Evolutionary conservation across 495 filamentous ascomycete species (phyloP).

Genomic region (Pseudevernia furfuracea): DNA sequence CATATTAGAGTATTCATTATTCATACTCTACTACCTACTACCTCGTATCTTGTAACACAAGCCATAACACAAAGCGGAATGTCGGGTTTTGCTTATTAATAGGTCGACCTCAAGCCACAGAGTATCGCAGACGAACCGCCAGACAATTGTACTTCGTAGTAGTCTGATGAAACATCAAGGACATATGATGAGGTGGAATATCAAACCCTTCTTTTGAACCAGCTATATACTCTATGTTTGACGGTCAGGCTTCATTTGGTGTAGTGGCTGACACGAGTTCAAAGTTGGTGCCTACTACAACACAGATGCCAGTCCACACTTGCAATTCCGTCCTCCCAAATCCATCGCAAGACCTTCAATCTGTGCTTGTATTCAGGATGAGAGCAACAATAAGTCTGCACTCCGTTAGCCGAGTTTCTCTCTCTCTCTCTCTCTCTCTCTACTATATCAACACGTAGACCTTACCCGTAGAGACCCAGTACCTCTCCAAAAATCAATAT

Average conservation of each 20-base stretch:
- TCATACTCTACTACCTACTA: no score
- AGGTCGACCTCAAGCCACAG: not conserved
- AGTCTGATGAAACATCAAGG: not conserved
- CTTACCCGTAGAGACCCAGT: slow-evolving; percentile 90
- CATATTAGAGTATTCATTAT: no score
- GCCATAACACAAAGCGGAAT: not conserved
- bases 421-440: not conserved
- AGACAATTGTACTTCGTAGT: not conserved
- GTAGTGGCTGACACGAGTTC: not conserved
- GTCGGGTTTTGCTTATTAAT: no score
- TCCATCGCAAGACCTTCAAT: slow-evolving; percentile 12
- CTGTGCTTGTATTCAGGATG: slow-evolving; percentile 27
- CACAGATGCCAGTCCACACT: not conserved
- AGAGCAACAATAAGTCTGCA: slow-evolving; percentile 28
- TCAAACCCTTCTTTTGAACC: not conserved
- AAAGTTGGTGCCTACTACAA: not conserved
- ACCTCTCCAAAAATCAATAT: slow-evolving; percentile 99
- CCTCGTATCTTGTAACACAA: no score
- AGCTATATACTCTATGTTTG: not conserved
- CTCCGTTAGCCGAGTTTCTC: slow-evolving; percentile 10
- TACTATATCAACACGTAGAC: not conserved
- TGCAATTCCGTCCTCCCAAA: not conserved
- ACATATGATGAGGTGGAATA: not conserved
- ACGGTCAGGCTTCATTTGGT: not conserved
- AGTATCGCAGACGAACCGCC: not conserved